These are phyloP conservation scores for Collybia sordida DNA, from an alignment of 768 basidiomycete species.

Conservation along the genomic window DNA sequence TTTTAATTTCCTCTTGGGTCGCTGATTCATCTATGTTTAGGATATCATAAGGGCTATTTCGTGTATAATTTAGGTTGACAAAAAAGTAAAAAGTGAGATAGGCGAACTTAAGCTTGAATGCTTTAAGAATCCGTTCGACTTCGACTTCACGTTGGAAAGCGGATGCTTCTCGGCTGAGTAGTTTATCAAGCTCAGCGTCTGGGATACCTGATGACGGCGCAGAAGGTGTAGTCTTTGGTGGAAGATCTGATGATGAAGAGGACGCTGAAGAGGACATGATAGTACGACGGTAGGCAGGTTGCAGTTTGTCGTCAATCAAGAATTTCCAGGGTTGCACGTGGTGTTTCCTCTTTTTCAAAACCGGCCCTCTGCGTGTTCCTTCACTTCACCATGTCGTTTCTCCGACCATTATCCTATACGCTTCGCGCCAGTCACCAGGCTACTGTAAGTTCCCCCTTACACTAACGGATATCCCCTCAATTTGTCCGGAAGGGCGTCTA, in stretches of 20 bases:
- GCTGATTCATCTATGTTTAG: slow-evolving; percentile 74
- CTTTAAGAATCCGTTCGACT: slow-evolving; percentile 87
- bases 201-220: slow-evolving; percentile 16
- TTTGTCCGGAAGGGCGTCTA: slow-evolving; percentile 10
- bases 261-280: slow-evolving; percentile 14
- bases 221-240: slow-evolving; percentile 1
- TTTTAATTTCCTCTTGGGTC: slow-evolving; percentile 84
- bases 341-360: no score
- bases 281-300: not conserved
- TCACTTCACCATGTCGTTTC: slow-evolving; percentile 10
- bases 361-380: no score
- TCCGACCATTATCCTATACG: slow-evolving; percentile 4
- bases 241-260: slow-evolving; percentile 22
- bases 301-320: not conserved
- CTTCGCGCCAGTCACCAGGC: not conserved
- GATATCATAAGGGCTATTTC: slow-evolving; percentile 88
- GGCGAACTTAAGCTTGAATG: slow-evolving; percentile 94
- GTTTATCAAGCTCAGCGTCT: slow-evolving; percentile 72
- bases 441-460: slow-evolving; percentile 1
- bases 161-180: slow-evolving; percentile 77
- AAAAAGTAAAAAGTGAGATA: not conserved
- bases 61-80: slow-evolving; percentile 7
- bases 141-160: slow-evolving; percentile 87
- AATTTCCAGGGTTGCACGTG: not conserved
- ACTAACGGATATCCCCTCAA: not conserved